Percentiles rank a stretch among this genome's conserved stretches.
Conservation (phyloP, 2,329 filamentous ascomycete species). For the Sporothrix protearum region DNA sequence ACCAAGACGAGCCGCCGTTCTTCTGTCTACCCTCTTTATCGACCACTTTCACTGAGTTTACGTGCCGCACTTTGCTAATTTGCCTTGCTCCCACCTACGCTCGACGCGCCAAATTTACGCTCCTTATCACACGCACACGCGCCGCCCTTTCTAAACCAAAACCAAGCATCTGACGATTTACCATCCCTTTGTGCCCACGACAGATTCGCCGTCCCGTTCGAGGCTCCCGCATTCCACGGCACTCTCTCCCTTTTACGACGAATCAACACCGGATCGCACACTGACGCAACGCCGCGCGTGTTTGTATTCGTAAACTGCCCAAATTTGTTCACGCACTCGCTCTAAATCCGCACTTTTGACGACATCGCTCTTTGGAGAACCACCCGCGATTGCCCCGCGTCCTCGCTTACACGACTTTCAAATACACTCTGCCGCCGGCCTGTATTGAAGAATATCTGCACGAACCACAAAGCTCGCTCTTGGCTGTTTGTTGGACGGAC, state of each 20-base stretch:
- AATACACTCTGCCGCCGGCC: slow-evolving; percentile 3
- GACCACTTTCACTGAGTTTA: neutral
- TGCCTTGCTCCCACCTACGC: neutral
- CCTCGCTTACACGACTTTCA: neutral
- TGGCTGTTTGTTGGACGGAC: slow-evolving; percentile 11
- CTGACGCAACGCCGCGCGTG: neutral
- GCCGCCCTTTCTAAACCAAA: neutral
- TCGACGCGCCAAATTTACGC: slow-evolving; percentile 13
- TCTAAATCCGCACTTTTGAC: neutral
- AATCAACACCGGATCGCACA: neutral
- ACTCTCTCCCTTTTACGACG: neutral
- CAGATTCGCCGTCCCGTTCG: neutral
- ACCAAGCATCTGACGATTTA: neutral
- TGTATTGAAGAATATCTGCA: neutral
- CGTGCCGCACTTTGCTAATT: neutral
- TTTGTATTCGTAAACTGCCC: neutral
- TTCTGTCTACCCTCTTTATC: slow-evolving; percentile 11
- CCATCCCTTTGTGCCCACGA: neutral
- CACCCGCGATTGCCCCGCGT: neutral
- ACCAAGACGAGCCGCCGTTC: neutral
- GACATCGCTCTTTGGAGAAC: neutral
- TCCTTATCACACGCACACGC: neutral
- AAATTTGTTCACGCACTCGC: neutral
- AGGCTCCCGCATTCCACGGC: slow-evolving; percentile 8
- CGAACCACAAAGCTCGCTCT: neutral